Base-by-base conservation (phyloP, 805 yeast species). In the Pichia scutulata region DNA sequence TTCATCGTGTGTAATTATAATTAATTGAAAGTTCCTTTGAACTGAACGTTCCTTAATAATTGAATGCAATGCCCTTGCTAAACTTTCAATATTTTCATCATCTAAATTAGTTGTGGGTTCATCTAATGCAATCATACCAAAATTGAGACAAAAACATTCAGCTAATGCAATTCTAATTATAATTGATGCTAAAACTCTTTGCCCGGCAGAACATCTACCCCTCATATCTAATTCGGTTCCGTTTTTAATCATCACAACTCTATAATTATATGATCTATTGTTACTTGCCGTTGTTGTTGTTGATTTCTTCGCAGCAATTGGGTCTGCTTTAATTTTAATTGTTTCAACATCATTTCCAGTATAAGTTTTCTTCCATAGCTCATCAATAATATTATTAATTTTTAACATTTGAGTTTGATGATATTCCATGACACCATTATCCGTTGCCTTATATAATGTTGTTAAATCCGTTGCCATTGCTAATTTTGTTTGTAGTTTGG, bases 151-250 rank as follows among this genome's bases (percentile, higher is more conserved):
- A 71, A 93, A 92, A 60, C 97, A 88, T 66, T 93, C 98, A 1
- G 98, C 93, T 44, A 93, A 71, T 0, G 97, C 97, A 50, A 93
- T 69, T 49, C 99, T 74, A 50, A 93, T 92, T 30, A 93, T 81
- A 44, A 93, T 90, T 39, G 95, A 84, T 0, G 98, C 97, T 43
- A 93, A 68, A 5, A 93, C 97, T 60, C 89, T 88, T 66, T 93
- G 99, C 0, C 99, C 99, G 0, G 99, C 98, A 1, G 97, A 88
- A 65, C 99, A 93, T 51, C 99, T 71, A 0, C 99, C 99, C 54
- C 99, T 77, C 99, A 93, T 93, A 63, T 93, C 99, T 44, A 93
- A 70, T 65, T 93, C 98, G 1, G 83, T 86, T 52, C 86, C 92
- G 60, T 86, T 88, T 64, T 93, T 93, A 52, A 82, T 82, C 99